Percentiles rank a stretch among this genome's conserved stretches.
Evolutionary conservation across 2,329 filamentous ascomycete genomes (phyloP).

Genomic region (Colletotrichum godetiae): DNA sequence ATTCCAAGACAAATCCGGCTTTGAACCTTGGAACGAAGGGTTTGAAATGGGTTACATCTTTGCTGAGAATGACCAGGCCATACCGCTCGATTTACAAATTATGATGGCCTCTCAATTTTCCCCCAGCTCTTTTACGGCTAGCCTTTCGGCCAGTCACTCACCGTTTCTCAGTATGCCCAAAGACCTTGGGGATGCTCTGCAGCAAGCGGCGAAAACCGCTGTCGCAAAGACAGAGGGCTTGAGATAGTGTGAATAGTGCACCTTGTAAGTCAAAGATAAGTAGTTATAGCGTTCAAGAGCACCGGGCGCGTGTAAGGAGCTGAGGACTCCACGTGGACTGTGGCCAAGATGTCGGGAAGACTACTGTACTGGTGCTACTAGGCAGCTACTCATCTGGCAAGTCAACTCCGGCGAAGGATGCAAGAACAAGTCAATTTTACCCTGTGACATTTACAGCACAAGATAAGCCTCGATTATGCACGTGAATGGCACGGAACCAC

Average conservation of each 20-base stretch:
- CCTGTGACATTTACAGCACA: no score
- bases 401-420: no score
- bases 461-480: not conserved
- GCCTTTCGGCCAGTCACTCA: slow-evolving; percentile 9
- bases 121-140: slow-evolving; percentile 35
- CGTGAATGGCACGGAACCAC: not conserved
- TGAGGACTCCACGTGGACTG: no score
- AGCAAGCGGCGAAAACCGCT: slow-evolving; percentile 2
- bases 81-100: slow-evolving; percentile 35
- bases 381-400: no score
- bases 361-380: no score
- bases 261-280: not conserved
- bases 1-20: slow-evolving; percentile 38
- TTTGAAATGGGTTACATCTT: slow-evolving; percentile 41
- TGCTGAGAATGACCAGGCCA: slow-evolving; percentile 40
- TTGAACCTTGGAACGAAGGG: slow-evolving; percentile 42
- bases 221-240: slow-evolving; percentile 1
- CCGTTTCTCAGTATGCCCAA: slow-evolving; percentile 25
- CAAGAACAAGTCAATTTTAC: no score
- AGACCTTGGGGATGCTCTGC: slow-evolving; percentile 3
- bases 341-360: no score
- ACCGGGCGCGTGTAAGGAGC: no score
- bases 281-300: not conserved
- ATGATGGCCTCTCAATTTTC: slow-evolving; percentile 41
- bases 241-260: not conserved